Conservation (phyloP, 208 protist genomes). For the Acanthamoeba lenticulata region DNA sequence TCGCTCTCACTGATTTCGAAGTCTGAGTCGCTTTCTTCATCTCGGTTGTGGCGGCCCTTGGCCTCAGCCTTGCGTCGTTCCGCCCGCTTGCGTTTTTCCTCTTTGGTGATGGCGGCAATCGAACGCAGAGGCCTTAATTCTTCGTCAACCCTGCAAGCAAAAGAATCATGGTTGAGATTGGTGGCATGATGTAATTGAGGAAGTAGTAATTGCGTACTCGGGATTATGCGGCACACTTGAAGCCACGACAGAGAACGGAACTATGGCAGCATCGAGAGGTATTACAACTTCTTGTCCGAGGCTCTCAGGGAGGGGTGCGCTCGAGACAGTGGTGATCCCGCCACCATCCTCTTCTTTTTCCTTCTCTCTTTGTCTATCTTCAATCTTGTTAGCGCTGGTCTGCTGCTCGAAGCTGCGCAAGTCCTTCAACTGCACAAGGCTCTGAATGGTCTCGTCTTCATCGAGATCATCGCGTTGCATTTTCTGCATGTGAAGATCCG, state of each 20-base stretch:
- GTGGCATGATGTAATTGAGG: no score
- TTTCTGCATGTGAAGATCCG: neutral
- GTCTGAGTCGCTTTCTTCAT: constrained; percentile 1
- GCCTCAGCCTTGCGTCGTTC: neutral
- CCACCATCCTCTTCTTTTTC: neutral
- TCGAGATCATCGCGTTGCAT: constrained; percentile 45
- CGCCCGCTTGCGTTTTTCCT: neutral
- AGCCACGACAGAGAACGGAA: no score
- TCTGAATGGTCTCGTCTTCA: constrained; percentile 41
- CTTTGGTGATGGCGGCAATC: neutral
- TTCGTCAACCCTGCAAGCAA: no score
- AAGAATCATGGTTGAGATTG: no score
- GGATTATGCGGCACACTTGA: no score
- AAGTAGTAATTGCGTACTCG: no score
- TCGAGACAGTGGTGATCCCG: no score
- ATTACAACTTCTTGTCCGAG: no score
- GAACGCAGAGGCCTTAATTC: neutral
- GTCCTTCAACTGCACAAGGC: constrained; percentile 7
- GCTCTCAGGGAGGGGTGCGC: no score
- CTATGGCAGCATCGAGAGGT: no score
- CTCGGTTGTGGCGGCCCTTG: neutral
- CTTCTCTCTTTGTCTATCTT: constrained; percentile 46
- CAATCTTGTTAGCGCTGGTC: neutral
- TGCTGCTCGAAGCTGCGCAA: constrained; percentile 4
- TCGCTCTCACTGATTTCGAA: neutral